Evolutionary conservation across 345 rosid genomes (phyloP).

Genomic region (Gossypium stocksii): DNA sequence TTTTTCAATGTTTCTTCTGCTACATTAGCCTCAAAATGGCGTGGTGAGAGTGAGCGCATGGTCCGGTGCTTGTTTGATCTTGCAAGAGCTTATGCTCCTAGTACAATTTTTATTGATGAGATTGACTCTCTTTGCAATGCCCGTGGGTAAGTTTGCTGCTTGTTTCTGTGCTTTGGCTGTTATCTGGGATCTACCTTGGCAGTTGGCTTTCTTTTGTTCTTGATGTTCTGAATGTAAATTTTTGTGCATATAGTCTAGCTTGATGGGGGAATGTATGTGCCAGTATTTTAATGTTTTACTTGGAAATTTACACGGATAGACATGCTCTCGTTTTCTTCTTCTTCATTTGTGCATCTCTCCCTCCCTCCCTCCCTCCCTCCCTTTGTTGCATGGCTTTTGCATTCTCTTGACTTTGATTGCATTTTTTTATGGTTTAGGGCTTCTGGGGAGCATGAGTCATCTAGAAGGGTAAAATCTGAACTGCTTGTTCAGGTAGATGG

Average conservation of each 20-base stretch:
- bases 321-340: neutral
- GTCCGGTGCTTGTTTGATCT: constrained; percentile 15
- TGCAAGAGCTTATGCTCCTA: constrained; percentile 12
- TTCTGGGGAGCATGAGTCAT: constrained; percentile 97
- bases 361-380: neutral
- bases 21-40: constrained; percentile 10
- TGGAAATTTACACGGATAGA: neutral
- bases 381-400: neutral
- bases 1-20: constrained; percentile 13
- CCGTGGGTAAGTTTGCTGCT: constrained; percentile 24
- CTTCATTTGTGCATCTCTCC: neutral
- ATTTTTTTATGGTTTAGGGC: constrained; percentile 44
- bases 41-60: constrained; percentile 32
- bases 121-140: constrained; percentile 14
- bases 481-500: constrained; percentile 99
- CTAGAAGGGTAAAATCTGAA: constrained; percentile 98
- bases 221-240: neutral
- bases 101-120: constrained; percentile 14
- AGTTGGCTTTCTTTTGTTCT: constrained; percentile 8
- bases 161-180: constrained; percentile 6
- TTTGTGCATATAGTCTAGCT: neutral
- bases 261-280: neutral
- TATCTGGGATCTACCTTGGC: neutral
- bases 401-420: neutral
- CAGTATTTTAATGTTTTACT: neutral